Percentiles rank a stretch among this genome's conserved stretches.
phyloP scores from a whole-genome alignment of 495 filamentous ascomycete species.

The Daldinia grandis region DNA sequence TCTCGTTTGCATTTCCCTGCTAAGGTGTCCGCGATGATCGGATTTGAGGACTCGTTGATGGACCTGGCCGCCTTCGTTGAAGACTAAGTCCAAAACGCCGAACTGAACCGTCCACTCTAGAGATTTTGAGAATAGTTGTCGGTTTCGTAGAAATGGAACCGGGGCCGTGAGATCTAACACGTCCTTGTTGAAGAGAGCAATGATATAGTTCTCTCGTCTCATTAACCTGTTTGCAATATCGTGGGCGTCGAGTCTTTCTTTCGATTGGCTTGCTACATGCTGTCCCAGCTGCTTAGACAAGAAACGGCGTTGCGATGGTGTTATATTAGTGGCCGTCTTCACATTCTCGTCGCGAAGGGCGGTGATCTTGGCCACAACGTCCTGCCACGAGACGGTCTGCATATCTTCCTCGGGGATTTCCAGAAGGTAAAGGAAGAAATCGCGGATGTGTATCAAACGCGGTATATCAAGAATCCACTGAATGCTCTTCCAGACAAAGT shows the following conservation, averaged over 20 bases:
- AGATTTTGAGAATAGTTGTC: conserved; percentile 80
- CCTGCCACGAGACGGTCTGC: conserved; percentile 96
- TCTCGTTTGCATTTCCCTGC: conserved; percentile 74
- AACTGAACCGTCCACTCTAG: conserved; percentile 89
- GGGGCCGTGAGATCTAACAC: conserved; percentile 86
- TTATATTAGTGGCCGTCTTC: conserved; percentile 72
- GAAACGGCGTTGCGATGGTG: conserved; percentile 65
- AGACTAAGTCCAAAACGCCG: conserved; percentile 92
- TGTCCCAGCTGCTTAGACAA: conserved; percentile 54
- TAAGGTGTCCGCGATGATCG: conserved; percentile 78
- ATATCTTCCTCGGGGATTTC: conserved; percentile 91
- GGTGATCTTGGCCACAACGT: conserved; percentile 90
- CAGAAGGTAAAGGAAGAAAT: conserved; percentile 88
- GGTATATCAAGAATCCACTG: conserved; percentile 79
- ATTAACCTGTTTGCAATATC: conserved; percentile 97
- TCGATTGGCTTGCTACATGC: conserved; percentile 76
- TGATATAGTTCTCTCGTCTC: conserved; percentile 95
- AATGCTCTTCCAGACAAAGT: conserved; percentile 82
- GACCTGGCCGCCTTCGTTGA: conserved; percentile 86
- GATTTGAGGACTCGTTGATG: conserved; percentile 83
- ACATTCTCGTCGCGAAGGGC: conserved; percentile 85
- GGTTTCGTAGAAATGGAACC: conserved; percentile 80
- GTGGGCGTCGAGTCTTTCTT: conserved; percentile 94
- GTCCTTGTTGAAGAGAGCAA: conserved; percentile 96
- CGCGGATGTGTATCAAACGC: conserved; percentile 77